Evolutionary conservation across 192 early-diverging fungal genomes (phyloP).

Genomic region (Podila verticillata): DNA sequence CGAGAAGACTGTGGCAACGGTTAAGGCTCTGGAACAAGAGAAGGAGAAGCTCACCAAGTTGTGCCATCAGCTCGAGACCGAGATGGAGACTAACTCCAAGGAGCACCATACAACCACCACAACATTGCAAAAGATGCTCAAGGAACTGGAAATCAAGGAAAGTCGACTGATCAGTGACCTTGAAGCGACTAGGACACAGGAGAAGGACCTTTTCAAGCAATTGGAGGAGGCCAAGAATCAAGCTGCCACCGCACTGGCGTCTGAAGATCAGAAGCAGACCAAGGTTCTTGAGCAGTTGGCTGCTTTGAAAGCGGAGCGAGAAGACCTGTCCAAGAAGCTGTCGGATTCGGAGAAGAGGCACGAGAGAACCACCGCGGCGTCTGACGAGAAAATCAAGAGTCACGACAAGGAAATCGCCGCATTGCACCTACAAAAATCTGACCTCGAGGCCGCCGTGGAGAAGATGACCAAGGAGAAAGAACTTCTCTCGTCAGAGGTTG

Average conservation of each 20-base stretch:
- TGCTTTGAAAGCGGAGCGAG: conserved; percentile 31
- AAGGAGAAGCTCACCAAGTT: conserved; percentile 9
- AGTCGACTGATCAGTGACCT: conserved; percentile 28
- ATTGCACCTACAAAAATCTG: not conserved
- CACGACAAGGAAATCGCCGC: not conserved
- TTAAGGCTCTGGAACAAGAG: conserved; percentile 11
- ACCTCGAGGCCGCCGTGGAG: conserved; percentile 1
- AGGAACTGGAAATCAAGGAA: conserved; percentile 20
- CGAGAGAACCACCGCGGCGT: not conserved
- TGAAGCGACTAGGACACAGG: conserved; percentile 41
- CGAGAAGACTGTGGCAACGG: conserved; percentile 7
- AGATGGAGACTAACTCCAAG: not conserved
- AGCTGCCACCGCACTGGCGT: not conserved
- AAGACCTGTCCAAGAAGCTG: conserved; percentile 44
- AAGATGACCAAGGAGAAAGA: not conserved
- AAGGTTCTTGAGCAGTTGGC: conserved; percentile 1
- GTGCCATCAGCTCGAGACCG: conserved; percentile 9
- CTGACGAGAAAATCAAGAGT: not conserved
- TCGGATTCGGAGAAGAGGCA: conserved; percentile 39
- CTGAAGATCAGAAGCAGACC: not conserved
- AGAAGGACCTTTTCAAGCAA: conserved; percentile 5
- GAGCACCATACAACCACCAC: not conserved
- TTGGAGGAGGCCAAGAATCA: conserved; percentile 12
- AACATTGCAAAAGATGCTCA: conserved; percentile 2
- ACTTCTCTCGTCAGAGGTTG: not conserved